A percentile compares a stretch with the other conserved stretches of the same genome.
These are phyloP conservation scores for Chalaropsis thielavioides DNA, from an alignment of 2,329 filamentous ascomycete genomes.

Conservation along the genomic window DNA sequence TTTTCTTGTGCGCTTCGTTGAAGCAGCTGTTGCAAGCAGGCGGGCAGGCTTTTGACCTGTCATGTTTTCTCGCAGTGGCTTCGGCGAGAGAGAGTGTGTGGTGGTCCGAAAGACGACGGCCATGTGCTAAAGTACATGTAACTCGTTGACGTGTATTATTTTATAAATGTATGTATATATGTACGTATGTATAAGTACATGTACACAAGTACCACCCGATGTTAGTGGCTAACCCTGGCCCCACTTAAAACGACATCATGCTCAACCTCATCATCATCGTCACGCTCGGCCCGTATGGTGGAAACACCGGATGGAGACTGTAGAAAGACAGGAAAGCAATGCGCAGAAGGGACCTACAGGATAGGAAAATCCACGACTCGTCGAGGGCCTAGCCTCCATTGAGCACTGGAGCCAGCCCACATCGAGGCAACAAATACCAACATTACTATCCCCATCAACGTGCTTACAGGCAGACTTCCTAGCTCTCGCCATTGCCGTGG, in stretches of 20 bases:
- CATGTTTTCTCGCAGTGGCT: background rate
- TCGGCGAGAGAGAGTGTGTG: background rate
- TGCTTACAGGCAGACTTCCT: background rate
- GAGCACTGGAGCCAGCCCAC: background rate
- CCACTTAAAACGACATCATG: background rate
- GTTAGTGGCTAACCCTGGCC: background rate
- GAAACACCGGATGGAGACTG: too few species aligned
- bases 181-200: background rate
- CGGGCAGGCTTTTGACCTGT: background rate
- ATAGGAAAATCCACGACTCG: background rate
- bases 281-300: too few species aligned
- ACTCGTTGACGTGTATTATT: too few species aligned
- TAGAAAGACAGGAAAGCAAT: background rate
- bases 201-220: background rate
- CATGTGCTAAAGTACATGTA: too few species aligned
- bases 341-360: too few species aligned
- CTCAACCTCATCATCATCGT: too few species aligned
- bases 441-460: background rate
- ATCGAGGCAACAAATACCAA: background rate
- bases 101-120: too few species aligned
- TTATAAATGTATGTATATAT: background rate
- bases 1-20: background rate
- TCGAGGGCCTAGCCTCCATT: background rate
- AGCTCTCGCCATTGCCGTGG: background rate
- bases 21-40: background rate